Evolutionary conservation across 139 green algal species (phyloP), one percentile per base, ranked within the genome.

Genomic region (Chlamydomonas applanata): DNA sequence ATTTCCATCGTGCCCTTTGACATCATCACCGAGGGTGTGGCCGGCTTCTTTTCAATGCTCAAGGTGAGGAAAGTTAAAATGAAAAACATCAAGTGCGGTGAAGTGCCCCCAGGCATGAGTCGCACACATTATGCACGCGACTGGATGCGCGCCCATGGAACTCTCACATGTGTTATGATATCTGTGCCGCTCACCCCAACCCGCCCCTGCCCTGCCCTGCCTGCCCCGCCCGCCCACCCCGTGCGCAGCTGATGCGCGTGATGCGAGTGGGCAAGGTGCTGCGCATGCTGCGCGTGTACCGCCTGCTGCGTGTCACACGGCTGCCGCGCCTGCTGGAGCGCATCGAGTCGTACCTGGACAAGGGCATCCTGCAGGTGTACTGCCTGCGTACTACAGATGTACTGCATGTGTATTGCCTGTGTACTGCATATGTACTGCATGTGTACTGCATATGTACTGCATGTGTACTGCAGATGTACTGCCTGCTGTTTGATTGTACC

Each of bases 1-100:
- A 62, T 85, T 4, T 83, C 73, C 32, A 71, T 87, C 25, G 69
- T 87, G 9, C 82, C 82, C 33, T 85, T 80, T 63, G 77, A 87
- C 54, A 29, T 82, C 32, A 69, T 87, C 57, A 80, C 74, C 2
- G 69, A 66, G 32, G 74, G 73, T 17, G 56, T 62, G 32, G 53
- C 71, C 56, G 71, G 72, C 44, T 82, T 85, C 68, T 44, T 83
- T 14, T 71, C 45, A 40, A 80, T 84, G 73, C 69, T 84, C 62
- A 80, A 80, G 74, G 79, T 81, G 57, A 3, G 67, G 0, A 7
- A n/a, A n/a, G n/a, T n/a, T n/a, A n/a, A n/a, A n/a, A n/a, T n/a
- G n/a, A n/a, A n/a, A n/a, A n/a, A n/a, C n/a, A n/a, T n/a, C n/a
- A n/a, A n/a, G n/a, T n/a, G n/a, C n/a, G n/a, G n/a, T 34, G 46